Evolutionary conservation across 192 early-diverging fungal species (phyloP), one percentile per base, ranked within the genome.

Genomic region (Neocallimastix lanati): DNA sequence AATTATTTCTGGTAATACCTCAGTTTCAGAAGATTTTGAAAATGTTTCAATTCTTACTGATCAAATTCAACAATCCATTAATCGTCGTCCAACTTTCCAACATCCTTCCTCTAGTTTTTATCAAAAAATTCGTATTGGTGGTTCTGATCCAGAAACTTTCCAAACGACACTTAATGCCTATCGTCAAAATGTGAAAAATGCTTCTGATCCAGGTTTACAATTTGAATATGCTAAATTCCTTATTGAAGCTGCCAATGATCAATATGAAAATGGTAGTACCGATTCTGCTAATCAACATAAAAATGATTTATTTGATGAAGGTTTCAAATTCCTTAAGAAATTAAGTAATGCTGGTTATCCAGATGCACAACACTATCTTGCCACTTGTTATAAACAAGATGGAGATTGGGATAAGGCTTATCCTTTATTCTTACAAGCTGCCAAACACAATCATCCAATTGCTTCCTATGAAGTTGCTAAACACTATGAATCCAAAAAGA

Each of bases 401-500:
- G 80, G 80, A 15, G 80, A 80, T 14, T 80, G 79, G 76, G 80
- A 80, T 78, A 80, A 80, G 27, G 80, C 33, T 29, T 80, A 78
- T 58, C 33, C 80, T 9, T 78, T 80, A 33, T 80, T 28, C 29
- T 4, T 76, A 12, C 80, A 80, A 36, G 80, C 80, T 16, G 40
- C 40, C 21, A 50, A 50, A 21, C 40, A 50, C 21, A 50, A 50
- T 50, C 40, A 50, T 50, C 40, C 40, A 21, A 50, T 50, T 21
- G 40, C 40, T 50, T 50, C 40, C 14, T 50, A 50, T 50, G 40
- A 50, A 50, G 21, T 50, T 4, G 40, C 40, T 4, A 50, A 2
- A 3, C 21, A 21, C 18, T 50, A 50, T 50, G 40, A 50, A 50
- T 50, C 40, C 1, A 50, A 50, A 50, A 16, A 21, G 14, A 50